phyloP scores from a whole-genome alignment of 1,284 basidiomycete species.

The Polyporus tsugae region DNA sequence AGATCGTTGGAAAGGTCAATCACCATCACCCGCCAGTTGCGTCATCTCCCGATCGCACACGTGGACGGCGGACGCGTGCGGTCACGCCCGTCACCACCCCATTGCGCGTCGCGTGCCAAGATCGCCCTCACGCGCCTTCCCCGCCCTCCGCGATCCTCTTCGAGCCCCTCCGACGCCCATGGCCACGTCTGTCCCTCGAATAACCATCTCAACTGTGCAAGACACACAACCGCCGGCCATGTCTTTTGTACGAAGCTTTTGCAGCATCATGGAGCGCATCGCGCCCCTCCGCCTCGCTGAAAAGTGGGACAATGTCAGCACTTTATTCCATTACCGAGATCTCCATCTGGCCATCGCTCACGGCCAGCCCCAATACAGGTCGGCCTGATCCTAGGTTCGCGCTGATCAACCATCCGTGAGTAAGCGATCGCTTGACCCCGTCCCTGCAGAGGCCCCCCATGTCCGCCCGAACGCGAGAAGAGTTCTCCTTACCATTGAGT shows the following conservation, averaged over 20 bases:
- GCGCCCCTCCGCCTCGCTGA: constrained; percentile 88
- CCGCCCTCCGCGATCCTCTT: constrained; percentile 2
- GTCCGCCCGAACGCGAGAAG: constrained; percentile 62
- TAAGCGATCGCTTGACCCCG: constrained; percentile 10
- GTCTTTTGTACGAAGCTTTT: constrained; percentile 58
- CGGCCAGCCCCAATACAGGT: constrained; percentile 59
- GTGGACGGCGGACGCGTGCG: constrained; percentile 21
- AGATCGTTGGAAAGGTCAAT: no score
- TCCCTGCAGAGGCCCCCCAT: constrained; percentile 73
- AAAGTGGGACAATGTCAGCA: constrained; percentile 89
- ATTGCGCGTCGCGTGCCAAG: constrained; percentile 14
- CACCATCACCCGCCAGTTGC: constrained; percentile 19
- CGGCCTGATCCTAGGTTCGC: constrained; percentile 79
- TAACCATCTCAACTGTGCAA: neutral
- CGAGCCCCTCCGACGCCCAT: constrained; percentile 1
- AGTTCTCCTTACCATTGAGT: constrained; percentile 90
- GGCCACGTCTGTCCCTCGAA: constrained; percentile 4
- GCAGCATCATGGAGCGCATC: constrained; percentile 78
- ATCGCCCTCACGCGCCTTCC: constrained; percentile 3
- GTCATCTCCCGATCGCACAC: constrained; percentile 32
- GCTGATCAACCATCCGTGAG: no score
- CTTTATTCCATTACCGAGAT: constrained; percentile 14
- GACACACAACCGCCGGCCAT: constrained; percentile 27
- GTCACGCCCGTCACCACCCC: constrained; percentile 23
- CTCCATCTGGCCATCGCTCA: constrained; percentile 25